Conservation (phyloP, 2,329 filamentous ascomycete species). For the Ceratocystis colombiana region DNA sequence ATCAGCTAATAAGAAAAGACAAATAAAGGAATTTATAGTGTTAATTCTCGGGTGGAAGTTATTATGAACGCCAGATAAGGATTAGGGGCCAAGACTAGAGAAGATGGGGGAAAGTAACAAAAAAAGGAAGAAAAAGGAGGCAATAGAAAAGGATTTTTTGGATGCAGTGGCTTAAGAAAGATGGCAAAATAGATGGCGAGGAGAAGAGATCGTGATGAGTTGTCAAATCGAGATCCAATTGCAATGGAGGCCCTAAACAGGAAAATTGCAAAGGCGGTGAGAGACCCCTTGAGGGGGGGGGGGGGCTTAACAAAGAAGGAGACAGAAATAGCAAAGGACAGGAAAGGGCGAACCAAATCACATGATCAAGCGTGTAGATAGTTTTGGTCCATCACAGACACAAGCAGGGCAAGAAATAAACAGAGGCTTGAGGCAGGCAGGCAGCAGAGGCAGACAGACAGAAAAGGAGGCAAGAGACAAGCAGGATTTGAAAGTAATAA, state of each 20-base stretch:
- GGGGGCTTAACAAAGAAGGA: neutral
- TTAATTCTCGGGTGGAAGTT: neutral
- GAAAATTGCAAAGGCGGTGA: constrained; percentile 30
- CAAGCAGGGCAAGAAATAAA: neutral
- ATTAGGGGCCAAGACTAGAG: constrained; percentile 17
- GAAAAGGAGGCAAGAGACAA: neutral
- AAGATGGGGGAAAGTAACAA: constrained; percentile 19
- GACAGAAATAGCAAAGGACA: neutral
- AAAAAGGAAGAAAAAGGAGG: neutral
- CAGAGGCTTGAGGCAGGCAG: neutral
- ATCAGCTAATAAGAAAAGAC: constrained; percentile 17
- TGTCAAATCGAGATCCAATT: constrained; percentile 13
- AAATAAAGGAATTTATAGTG: constrained; percentile 20
- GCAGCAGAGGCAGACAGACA: neutral
- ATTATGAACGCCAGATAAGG: constrained; percentile 15
- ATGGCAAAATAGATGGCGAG: constrained; percentile 24
- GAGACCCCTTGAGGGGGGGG: neutral
- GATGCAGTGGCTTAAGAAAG: constrained; percentile 27
- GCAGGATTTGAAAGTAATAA: no score
- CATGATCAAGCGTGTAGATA: neutral
- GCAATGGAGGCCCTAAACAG: constrained; percentile 16
- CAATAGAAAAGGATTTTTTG: constrained; percentile 17
- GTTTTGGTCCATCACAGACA: neutral
- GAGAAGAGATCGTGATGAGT: constrained; percentile 8
- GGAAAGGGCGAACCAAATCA: neutral